Percentiles rank a stretch among this genome's conserved stretches.
Evolutionary conservation across 2,329 filamentous ascomycete genomes (phyloP).

Genomic region (Cercospora brassicicola): DNA sequence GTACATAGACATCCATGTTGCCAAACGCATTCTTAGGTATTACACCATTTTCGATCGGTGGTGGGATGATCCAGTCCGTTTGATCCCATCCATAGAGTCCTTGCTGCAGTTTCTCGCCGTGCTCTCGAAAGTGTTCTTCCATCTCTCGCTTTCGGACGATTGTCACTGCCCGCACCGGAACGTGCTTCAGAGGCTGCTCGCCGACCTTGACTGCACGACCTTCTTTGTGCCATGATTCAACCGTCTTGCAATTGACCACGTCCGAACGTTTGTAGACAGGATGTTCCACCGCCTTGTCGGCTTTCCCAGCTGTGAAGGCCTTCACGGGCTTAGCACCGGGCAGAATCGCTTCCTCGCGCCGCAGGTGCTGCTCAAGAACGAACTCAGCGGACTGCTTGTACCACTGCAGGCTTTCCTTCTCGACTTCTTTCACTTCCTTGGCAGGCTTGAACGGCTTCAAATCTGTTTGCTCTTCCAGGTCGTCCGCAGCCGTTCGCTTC

Average conservation of each 20-base stretch:
- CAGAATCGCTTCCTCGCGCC: slow-evolving; percentile 84
- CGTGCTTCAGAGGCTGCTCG: slow-evolving; percentile 75
- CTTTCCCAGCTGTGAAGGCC: slow-evolving; percentile 73
- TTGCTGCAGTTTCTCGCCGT: slow-evolving; percentile 80
- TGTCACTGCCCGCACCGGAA: slow-evolving; percentile 88
- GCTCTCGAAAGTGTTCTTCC: slow-evolving; percentile 76
- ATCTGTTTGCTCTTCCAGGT: slow-evolving; percentile 75
- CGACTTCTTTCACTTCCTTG: slow-evolving; percentile 51
- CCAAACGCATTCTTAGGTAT: slow-evolving; percentile 95
- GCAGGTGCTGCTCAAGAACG: slow-evolving; percentile 80
- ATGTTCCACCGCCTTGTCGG: slow-evolving; percentile 70
- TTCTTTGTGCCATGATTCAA: slow-evolving; percentile 97
- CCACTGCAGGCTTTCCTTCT: slow-evolving; percentile 69
- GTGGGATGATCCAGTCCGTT: slow-evolving; percentile 94
- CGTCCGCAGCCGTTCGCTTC: slow-evolving; percentile 68
- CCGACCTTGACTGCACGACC: slow-evolving; percentile 73
- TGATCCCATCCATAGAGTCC: slow-evolving; percentile 81
- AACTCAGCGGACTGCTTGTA: slow-evolving; percentile 85
- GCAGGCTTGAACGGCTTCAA: slow-evolving; percentile 68
- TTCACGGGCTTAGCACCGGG: slow-evolving; percentile 68
- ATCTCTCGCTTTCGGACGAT: slow-evolving; percentile 83
- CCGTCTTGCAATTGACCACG: slow-evolving; percentile 80
- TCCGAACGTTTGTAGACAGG: slow-evolving; percentile 79
- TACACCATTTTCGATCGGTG: slow-evolving; percentile 71
- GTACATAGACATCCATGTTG: slow-evolving; percentile 93